A percentile compares a stretch with the other conserved stretches of the same genome.
Conservation (phyloP, 73 alveolate genomes). For the Uronychia setigera region DNA sequence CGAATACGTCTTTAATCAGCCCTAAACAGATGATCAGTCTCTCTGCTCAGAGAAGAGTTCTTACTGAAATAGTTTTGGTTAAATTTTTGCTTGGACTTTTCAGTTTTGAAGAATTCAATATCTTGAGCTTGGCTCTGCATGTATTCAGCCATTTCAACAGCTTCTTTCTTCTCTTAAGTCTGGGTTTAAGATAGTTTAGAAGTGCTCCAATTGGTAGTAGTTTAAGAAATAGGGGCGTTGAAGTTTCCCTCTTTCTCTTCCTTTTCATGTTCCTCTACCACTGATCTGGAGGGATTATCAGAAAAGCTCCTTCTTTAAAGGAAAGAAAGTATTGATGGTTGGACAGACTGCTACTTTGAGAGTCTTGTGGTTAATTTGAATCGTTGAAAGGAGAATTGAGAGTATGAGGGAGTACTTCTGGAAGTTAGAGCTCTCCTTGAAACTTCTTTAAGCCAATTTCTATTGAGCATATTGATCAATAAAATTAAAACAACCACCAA, state of each 20-base stretch:
- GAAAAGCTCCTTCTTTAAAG: neutral
- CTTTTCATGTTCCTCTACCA: neutral
- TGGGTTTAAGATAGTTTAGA: neutral
- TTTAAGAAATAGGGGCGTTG: neutral
- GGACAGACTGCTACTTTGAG: no score
- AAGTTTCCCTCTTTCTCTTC: neutral
- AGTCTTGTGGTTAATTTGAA: no score
- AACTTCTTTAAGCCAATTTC: neutral
- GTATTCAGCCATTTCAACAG: neutral
- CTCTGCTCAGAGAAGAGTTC: neutral
- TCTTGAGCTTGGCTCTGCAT: neutral
- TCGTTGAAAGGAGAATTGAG: neutral
- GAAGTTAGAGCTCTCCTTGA: no score
- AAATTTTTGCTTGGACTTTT: neutral
- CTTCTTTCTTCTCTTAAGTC: neutral
- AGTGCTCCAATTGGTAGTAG: neutral
- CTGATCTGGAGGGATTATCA: neutral
- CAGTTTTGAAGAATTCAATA: neutral
- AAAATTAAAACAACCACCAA: no score
- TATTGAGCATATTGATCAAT: neutral
- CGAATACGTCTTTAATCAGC: neutral
- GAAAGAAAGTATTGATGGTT: no score
- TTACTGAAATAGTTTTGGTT: neutral
- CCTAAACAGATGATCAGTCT: conserved; percentile 1
- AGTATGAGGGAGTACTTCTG: neutral